Conservation (phyloP, 2,329 filamentous ascomycete species). For the Incumbomyces lentus region DNA sequence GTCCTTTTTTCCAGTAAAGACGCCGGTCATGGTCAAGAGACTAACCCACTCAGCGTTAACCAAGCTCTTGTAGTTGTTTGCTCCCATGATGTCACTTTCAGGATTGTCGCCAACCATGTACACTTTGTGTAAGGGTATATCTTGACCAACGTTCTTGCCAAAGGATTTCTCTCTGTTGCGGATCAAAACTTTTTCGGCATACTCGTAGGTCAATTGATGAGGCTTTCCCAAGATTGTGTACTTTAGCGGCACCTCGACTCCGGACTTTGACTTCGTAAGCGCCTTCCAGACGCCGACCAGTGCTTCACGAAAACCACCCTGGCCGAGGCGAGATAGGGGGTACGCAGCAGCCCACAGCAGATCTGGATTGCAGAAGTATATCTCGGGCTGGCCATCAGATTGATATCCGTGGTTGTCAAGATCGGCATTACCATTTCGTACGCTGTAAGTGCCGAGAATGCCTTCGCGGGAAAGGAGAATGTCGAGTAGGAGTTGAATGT, state of each 20-base stretch:
- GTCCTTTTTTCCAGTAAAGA: constrained; percentile 50
- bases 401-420: constrained; percentile 71
- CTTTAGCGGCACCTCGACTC: constrained; percentile 34
- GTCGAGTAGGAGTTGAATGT: constrained; percentile 75
- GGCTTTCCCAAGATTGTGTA: constrained; percentile 77
- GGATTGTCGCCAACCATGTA: constrained; percentile 94
- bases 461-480: constrained; percentile 69
- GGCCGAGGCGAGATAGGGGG: constrained; percentile 75
- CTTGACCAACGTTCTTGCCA: constrained; percentile 18
- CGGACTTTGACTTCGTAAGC: constrained; percentile 48
- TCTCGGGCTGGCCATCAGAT: constrained; percentile 63
- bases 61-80: constrained; percentile 61
- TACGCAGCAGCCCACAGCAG: constrained; percentile 80
- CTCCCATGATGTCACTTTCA: constrained; percentile 81
- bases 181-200: constrained; percentile 65
- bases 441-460: constrained; percentile 67
- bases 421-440: constrained; percentile 54
- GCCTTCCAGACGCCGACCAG: constrained; percentile 69
- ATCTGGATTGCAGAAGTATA: constrained; percentile 88
- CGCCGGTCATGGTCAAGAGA: constrained; percentile 51
- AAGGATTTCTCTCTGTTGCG: constrained; percentile 45
- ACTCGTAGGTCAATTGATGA: constrained; percentile 64
- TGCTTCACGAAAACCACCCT: constrained; percentile 79
- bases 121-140: constrained; percentile 53
- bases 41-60: constrained; percentile 58